Percentiles rank a stretch among this genome's conserved stretches.
Conservation (phyloP, 2,329 filamentous ascomycete genomes). For the Aureobasidium leucospermi region DNA sequence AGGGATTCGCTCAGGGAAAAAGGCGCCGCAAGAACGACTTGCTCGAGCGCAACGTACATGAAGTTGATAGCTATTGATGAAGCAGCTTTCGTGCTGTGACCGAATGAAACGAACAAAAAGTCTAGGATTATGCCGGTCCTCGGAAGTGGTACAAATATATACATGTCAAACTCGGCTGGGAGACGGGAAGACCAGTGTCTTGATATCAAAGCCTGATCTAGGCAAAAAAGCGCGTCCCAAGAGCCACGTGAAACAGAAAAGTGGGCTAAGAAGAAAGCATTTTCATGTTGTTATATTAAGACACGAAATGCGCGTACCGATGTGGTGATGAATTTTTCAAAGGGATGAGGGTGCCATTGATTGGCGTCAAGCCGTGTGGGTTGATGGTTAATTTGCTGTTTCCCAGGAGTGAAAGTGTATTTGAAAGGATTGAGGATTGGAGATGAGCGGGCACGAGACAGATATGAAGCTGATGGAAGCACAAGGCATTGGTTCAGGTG, state of each 20-base stretch:
- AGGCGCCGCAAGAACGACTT: conserved; percentile 2
- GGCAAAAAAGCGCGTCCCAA: neutral
- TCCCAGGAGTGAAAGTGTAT: neutral
- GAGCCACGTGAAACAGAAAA: conserved; percentile 4
- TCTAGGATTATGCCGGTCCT: neutral
- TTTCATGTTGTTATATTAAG: conserved; percentile 6
- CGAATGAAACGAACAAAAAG: neutral
- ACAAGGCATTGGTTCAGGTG: neutral
- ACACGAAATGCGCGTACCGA: neutral
- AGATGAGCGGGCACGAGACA: neutral
- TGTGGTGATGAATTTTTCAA: conserved; percentile 6
- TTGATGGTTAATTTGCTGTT: conserved; percentile 3
- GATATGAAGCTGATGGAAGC: neutral
- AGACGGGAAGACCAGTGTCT: neutral
- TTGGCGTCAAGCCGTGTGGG: conserved; percentile 1
- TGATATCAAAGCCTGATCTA: neutral
- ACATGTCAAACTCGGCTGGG: neutral
- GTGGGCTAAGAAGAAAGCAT: neutral
- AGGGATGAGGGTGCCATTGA: neutral
- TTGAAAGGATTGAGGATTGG: neutral
- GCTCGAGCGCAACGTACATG: neutral
- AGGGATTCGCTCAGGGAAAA: conserved; percentile 1
- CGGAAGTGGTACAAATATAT: neutral
- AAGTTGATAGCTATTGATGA: neutral
- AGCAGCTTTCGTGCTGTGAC: neutral